A percentile compares a stretch with the other conserved stretches of the same genome.
These are phyloP conservation scores for Leccinum aurantiacum DNA, from an alignment of 768 basidiomycete genomes.

Conservation along the genomic window DNA sequence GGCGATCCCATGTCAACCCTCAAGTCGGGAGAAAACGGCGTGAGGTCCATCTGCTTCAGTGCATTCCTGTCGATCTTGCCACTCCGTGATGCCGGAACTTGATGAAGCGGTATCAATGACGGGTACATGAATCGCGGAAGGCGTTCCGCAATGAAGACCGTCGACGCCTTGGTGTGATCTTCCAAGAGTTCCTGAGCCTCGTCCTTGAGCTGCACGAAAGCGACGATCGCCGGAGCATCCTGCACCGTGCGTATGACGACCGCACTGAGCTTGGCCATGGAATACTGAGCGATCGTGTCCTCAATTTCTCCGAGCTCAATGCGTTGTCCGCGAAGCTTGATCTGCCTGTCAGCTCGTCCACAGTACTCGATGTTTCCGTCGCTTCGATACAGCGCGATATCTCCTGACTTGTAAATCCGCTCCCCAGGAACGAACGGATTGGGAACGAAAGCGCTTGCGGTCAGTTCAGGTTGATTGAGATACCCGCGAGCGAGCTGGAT, in stretches of 20 bases:
- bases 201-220: constrained; percentile 28
- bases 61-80: constrained; percentile 32
- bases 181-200: constrained; percentile 15
- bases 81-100: constrained; percentile 25
- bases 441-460: constrained; percentile 25
- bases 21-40: constrained; percentile 22
- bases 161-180: constrained; percentile 23
- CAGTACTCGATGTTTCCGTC: constrained; percentile 32
- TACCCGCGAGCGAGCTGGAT: constrained; percentile 24
- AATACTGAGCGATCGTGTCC: constrained; percentile 28
- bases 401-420: constrained; percentile 34
- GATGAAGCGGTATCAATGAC: constrained; percentile 27
- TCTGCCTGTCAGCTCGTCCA: constrained; percentile 35
- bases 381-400: constrained; percentile 27
- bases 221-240: constrained; percentile 30
- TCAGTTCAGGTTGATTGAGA: constrained; percentile 30
- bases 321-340: constrained; percentile 35
- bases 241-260: constrained; percentile 30
- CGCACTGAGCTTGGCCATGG: constrained; percentile 19
- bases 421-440: constrained; percentile 32
- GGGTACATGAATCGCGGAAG: constrained; percentile 36
- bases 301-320: constrained; percentile 37
- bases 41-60: constrained; percentile 29
- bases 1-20: constrained; percentile 27
- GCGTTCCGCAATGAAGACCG: constrained; percentile 29